Evolutionary conservation across 2,329 filamentous ascomycete genomes (phyloP).

Genomic region (Ophiostoma sp.): DNA sequence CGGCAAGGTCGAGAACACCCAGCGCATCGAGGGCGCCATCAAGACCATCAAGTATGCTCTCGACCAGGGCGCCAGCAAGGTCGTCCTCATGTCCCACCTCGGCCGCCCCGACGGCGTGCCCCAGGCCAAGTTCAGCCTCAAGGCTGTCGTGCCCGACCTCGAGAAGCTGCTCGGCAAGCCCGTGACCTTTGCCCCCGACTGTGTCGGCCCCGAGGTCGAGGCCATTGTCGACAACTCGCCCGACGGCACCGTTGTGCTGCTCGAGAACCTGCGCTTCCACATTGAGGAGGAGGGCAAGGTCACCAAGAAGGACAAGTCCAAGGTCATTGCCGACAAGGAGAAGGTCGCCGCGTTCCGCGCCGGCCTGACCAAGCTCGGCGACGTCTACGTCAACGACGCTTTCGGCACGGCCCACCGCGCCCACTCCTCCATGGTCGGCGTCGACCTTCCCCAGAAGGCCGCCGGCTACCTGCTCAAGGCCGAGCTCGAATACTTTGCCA

Average conservation of each 20-base stretch:
- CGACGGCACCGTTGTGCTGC: conserved; percentile 75
- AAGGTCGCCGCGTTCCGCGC: conserved; percentile 92
- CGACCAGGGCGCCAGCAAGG: conserved; percentile 83
- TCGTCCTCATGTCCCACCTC: conserved; percentile 97
- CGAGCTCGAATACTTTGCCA: conserved; percentile 98
- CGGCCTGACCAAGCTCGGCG: conserved; percentile 86
- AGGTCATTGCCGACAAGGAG: conserved; percentile 68
- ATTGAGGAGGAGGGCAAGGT: conserved; percentile 96
- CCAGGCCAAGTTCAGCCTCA: conserved; percentile 90
- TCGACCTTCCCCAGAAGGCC: conserved; percentile 92
- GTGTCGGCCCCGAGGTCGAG: conserved; percentile 84
- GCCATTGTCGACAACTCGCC: conserved; percentile 77
- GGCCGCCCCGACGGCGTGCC: conserved; percentile 86
- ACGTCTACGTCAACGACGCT: conserved; percentile 97
- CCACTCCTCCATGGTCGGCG: conserved; percentile 98
- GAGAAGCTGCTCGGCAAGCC: conserved; percentile 79
- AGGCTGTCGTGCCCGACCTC: conserved; percentile 84
- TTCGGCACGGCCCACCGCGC: conserved; percentile 98
- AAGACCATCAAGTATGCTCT: conserved; percentile 93
- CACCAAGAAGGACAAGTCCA: conserved; percentile 85
- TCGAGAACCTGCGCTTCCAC: conserved; percentile 98
- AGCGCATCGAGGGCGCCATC: conserved; percentile 93
- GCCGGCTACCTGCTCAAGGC: conserved; percentile 99
- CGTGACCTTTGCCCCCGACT: conserved; percentile 86
- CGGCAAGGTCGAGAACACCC: conserved; percentile 95